Evolutionary conservation across 1,284 basidiomycete species (phyloP).

Genomic region (Sanguinoderma infundibulare): DNA sequence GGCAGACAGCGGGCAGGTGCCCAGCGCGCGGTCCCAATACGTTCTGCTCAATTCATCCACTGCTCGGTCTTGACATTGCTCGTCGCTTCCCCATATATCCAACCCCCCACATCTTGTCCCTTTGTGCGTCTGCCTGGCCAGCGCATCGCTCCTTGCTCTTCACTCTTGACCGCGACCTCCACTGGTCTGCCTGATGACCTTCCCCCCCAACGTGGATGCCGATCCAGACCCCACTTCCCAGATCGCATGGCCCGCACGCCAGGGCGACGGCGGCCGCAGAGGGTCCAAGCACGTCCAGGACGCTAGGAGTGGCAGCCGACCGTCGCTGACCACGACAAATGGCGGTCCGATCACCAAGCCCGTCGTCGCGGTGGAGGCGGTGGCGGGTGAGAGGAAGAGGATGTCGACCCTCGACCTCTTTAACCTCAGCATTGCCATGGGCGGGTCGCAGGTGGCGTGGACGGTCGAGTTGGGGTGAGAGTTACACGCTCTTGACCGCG

Average conservation of each 20-base stretch:
- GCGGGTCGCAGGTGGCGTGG: constrained; percentile 92
- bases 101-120: background rate
- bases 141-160: constrained; percentile 1
- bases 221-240: constrained; percentile 77
- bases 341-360: constrained; percentile 21
- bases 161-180: background rate
- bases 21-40: constrained; percentile 8
- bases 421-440: constrained; percentile 83
- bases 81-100: background rate
- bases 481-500: background rate
- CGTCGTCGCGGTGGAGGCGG: constrained; percentile 24
- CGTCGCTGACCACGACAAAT: constrained; percentile 11
- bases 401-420: constrained; percentile 77
- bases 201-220: constrained; percentile 57
- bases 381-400: constrained; percentile 29
- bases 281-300: constrained; percentile 14
- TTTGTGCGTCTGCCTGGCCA: background rate
- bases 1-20: background rate
- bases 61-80: background rate
- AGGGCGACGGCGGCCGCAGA: constrained; percentile 28
- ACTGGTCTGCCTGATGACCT: constrained; percentile 43
- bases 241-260: constrained; percentile 72
- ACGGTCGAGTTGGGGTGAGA: constrained; percentile 86
- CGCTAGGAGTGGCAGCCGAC: constrained; percentile 8
- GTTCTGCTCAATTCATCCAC: constrained; percentile 1